phyloP scores from a whole-genome alignment of 805 yeast genomes.

The Debaryomyces castellii region DNA sequence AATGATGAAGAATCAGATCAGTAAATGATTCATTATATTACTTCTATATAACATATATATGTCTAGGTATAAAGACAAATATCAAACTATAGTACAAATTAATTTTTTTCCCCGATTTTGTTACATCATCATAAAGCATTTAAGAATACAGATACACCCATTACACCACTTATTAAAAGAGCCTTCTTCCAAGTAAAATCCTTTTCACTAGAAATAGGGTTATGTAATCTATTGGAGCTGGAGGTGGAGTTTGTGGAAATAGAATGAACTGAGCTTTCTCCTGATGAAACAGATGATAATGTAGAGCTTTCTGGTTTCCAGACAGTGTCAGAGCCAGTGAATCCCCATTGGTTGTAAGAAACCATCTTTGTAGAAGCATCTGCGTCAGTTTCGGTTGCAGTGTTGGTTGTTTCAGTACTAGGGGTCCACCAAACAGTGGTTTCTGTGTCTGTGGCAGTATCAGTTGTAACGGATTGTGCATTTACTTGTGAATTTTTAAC shows the following conservation, averaged over 20 bases:
- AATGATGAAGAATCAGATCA: no score
- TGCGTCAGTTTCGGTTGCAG: conserved; percentile 9
- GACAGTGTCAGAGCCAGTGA: conserved; percentile 36
- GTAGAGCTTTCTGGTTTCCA: conserved; percentile 25
- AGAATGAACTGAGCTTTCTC: conserved; percentile 12
- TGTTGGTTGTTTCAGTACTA: conserved; percentile 9
- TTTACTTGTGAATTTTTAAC: conserved; percentile 1
- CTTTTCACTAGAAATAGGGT: conserved; percentile 3
- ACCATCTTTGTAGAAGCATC: conserved; percentile 8
- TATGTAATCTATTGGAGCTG: conserved; percentile 11
- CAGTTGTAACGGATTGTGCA: background rate
- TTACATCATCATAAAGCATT: conserved; percentile 13
- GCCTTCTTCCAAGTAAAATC: conserved; percentile 14
- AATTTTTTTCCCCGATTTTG: background rate
- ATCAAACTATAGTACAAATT: background rate
- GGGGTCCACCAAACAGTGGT: conserved; percentile 5
- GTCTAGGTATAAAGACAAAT: background rate
- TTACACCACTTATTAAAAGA: conserved; percentile 11
- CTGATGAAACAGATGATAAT: conserved; percentile 4
- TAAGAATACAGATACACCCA: conserved; percentile 15
- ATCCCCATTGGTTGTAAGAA: conserved; percentile 42
- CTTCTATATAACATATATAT: background rate
- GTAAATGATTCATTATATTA: background rate
- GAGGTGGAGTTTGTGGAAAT: conserved; percentile 14
- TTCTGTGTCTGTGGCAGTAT: conserved; percentile 3